Evolutionary conservation across 2,329 filamentous ascomycete genomes (phyloP), one percentile per base, ranked within the genome.

Genomic region (Anisogramma anomala): DNA sequence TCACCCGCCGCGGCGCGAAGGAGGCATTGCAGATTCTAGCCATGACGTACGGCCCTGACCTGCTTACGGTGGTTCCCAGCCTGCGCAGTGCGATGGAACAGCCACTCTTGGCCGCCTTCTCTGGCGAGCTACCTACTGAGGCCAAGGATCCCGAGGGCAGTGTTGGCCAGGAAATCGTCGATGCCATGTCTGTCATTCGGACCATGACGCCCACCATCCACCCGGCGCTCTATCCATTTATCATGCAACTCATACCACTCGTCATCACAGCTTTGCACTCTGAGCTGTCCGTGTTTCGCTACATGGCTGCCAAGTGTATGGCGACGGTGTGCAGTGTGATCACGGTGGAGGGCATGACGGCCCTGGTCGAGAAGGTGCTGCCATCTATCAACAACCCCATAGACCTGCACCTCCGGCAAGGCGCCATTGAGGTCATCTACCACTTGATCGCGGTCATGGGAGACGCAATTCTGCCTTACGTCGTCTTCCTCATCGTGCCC

Each of bases 361-460:
- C 89, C 57, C 68, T 98, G 17, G 91, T 98, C 1, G 85, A 96
- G 59, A 83, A 86, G 55, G 86, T 98, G 8, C 62, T 98, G 33
- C 91, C 91, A 5, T 84, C 84, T 2, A 94, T 96, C 60, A 91
- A 72, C 65, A 95, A 95, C 53, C 82, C 86, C 1, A 64, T 93
- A 45, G 89, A 98, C 54, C 72, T 95, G 22, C 81, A 85, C 55
- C 83, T 82, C 63, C 81, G 91, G 28, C 91, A 98, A 65, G 91
- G 91, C 48, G 87, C 86, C 5, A 91, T 94, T 43, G 91, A 98
- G 62, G 86, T 79, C 52, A 84, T 98, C 45, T 98, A 98, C 58
- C 91, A 98, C 61, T 68, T 98, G 45, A 98, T 98, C 49, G 85
- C 93, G 46, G 88, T 95, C 38, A 98, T 98, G 91, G 91, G 94